Base-by-base conservation (phyloP, 495 filamentous ascomycete species). In the Hypoxylon subgilvum region DNA sequence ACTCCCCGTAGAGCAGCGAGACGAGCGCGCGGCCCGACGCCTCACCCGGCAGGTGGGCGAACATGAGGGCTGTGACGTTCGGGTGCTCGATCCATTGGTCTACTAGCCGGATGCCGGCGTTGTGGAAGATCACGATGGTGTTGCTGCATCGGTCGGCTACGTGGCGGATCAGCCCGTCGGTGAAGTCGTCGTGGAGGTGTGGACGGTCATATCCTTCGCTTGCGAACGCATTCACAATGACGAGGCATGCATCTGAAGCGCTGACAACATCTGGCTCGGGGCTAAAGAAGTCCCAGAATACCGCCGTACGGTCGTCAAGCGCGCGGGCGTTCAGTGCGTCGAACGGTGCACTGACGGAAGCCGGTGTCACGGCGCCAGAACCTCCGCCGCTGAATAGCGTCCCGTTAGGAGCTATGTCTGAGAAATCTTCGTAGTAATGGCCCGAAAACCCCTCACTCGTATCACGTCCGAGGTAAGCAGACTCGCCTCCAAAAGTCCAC, bases 71-170 rank as follows among this genome's bases (percentile, higher is more conserved):
- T 4, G 78, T 81, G 16, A 84, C 75, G 41, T 84, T 83, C 13
- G 75, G 76, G 28, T 81, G 66, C 28, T 79, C 74, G 28, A 76
- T 71, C 61, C 73, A 83, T 9, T 72, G 70, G 38, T 84, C 74
- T 6, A 81, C 70, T 8, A 78, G 69, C 17, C 79, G 69, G 52
- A 77, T 55, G 4, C 80, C 82, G 13, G 74, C 76, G 14, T 73
- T 78, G 53, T 84, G 76, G 16, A 79, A 75, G n/a, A 82, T 68
- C 1, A 84, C 79, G 27, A 84, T 74, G 23, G 81, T 84, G 55
- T 83, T 82, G 46, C 63, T 72, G 53, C 80, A 82, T 1, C 61
- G 48, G 12, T 65, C 63, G 0, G 82, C 80, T 8, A 85, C 76
- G 14, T 73, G 73, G 0, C 67, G 54, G 16, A 84, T 77, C 3